phyloP scores from a whole-genome alignment of 116 monocot genomes.

The Zostera marina region DNA sequence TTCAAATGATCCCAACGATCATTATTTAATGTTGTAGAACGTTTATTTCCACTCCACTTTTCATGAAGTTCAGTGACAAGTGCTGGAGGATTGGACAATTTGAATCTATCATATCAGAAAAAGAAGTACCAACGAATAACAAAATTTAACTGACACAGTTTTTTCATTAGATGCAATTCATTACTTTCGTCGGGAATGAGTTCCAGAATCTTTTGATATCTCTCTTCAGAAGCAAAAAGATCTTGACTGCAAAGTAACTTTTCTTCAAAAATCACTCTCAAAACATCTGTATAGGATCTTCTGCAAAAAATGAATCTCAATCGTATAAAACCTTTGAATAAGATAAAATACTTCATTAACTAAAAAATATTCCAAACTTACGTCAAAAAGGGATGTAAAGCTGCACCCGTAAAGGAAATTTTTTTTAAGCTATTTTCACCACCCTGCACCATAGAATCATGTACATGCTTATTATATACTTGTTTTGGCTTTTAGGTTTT shows the following conservation, averaged over 20 bases:
- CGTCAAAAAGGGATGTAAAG: constrained; percentile 87
- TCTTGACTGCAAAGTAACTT: constrained; percentile 51
- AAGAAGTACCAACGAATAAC: background rate
- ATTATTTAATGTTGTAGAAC: constrained; percentile 40
- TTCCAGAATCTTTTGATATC: constrained; percentile 65
- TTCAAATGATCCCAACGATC: constrained; percentile 93
- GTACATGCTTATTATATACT: background rate
- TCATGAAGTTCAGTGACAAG: constrained; percentile 48
- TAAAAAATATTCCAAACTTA: constrained; percentile 17
- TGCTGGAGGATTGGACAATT: constrained; percentile 27
- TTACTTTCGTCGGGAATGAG: constrained; percentile 86
- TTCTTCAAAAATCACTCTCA: constrained; percentile 53
- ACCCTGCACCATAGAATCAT: constrained; percentile 24
- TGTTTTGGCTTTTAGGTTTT: too few species aligned
- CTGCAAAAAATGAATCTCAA: constrained; percentile 24
- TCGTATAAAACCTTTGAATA: background rate
- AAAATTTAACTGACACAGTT: background rate
- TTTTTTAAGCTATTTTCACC: constrained; percentile 77
- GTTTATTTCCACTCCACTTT: constrained; percentile 72
- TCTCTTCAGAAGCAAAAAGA: constrained; percentile 49
- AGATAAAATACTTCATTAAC: background rate
- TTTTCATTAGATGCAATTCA: constrained; percentile 1
- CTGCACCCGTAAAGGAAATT: constrained; percentile 56
- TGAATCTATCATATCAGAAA: background rate
- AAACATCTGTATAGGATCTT: constrained; percentile 69